A percentile compares a stretch with the other conserved stretches of the same genome.
phyloP scores from a whole-genome alignment of 2,329 filamentous ascomycete species.

The Chaetomiaceae sp. region DNA sequence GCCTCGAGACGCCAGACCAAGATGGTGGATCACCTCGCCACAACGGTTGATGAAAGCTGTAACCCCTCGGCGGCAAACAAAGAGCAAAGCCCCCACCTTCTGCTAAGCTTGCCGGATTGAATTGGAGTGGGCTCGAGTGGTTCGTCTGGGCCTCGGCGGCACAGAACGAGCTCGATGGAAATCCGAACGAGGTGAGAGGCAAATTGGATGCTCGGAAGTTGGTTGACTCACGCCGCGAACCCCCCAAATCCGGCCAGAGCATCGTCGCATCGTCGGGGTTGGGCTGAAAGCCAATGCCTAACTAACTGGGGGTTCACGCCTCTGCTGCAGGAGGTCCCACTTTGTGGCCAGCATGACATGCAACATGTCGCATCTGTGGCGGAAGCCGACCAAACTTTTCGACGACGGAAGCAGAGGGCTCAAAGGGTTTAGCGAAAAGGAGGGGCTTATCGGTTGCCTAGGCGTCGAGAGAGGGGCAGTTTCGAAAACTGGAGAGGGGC shows the following conservation, averaged over 20 bases:
- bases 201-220: slow-evolving; percentile 9
- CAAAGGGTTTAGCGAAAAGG: slow-evolving; percentile 11
- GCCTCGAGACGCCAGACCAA: not conserved
- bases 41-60: not conserved
- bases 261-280: slow-evolving; percentile 19
- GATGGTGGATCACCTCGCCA: not conserved
- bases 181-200: not conserved
- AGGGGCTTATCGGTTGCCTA: slow-evolving; percentile 17
- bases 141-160: no score
- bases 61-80: slow-evolving; percentile 1
- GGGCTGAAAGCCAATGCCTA: slow-evolving; percentile 24
- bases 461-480: slow-evolving; percentile 15
- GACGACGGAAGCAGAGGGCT: slow-evolving; percentile 4
- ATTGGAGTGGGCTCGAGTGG: not conserved
- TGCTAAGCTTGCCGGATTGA: not conserved
- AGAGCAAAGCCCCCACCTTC: no score
- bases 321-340: slow-evolving; percentile 10
- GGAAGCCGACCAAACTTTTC: not conserved
- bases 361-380: slow-evolving; percentile 13
- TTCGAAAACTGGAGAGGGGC: slow-evolving; percentile 2
- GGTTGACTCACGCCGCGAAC: slow-evolving; percentile 23
- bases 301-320: slow-evolving; percentile 4
- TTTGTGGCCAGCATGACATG: slow-evolving; percentile 11
- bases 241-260: slow-evolving; percentile 6
- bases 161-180: not conserved